Evolutionary conservation across 2,329 filamentous ascomycete genomes (phyloP), one percentile per base, ranked within the genome.

Genomic region (Lachnellula willkommii): DNA sequence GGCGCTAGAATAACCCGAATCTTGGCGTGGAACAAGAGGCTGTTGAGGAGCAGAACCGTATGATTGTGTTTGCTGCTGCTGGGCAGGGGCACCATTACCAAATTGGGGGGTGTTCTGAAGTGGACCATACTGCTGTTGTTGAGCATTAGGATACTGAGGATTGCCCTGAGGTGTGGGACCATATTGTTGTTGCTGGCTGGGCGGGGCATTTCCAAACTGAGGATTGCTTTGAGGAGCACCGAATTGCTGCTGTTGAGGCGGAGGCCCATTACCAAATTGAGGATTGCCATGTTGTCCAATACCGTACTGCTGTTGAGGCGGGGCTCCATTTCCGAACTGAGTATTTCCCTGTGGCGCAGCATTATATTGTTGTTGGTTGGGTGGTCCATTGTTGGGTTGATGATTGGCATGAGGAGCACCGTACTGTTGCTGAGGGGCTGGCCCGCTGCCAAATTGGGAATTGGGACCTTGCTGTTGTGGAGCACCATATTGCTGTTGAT

Each of bases 1-100:
- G 15, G 60, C 57, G 56, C 65, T 70, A 8, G 51, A 56, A 61
- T 69, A 68, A 5, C 66, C 65, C 53, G 67, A 66, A 56, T 70
- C 68, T 51, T 69, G 68, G 17, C 64, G 60, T 9, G 6, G 28
- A 22, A 17, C 45, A 32, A 9, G 24, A 47, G 32, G 14, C 48
- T 5, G n/a, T 32, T 47, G 50, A 12, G 59, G 61, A 22, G 22
- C 46, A 52, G 54, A 52, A n/a, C 39, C 22, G 26, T 48, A 26
- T 5, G 24, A 11, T 17, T 48, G 24, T 56, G 54, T 32, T 37
- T 50, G 37, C 40, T n/a, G 37, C 37, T 40, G 37, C 46, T 40
- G 11, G 20, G 49, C 26, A 24, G 47, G 2, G 22, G 28, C 24
- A 43, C 39, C 53, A 28, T 63, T 58, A 32, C 28, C 35, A 52